Percentiles rank a stretch among this genome's conserved stretches.
Evolutionary conservation across 768 basidiomycete genomes (phyloP).

Genomic region (Podaxis sp.): DNA sequence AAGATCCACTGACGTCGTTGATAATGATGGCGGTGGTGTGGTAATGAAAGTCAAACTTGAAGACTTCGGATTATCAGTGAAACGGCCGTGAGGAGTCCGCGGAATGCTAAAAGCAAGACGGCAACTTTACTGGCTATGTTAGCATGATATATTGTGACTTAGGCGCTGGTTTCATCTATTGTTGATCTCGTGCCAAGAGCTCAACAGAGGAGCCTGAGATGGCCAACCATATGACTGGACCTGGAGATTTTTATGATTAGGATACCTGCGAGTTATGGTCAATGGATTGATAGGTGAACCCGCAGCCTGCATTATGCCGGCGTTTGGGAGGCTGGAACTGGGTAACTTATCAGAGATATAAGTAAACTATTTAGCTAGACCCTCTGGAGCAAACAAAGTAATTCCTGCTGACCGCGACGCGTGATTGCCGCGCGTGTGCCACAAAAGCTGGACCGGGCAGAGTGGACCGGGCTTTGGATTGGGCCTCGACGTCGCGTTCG

Average conservation of each 20-base stretch:
- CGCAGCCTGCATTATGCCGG: too few relatives aligned
- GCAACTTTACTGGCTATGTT: too few relatives aligned
- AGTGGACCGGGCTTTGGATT: background rate
- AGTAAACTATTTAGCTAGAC: background rate
- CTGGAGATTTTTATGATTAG: too few relatives aligned
- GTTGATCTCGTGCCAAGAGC: too few relatives aligned
- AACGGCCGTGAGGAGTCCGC: background rate
- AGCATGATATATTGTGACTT: too few relatives aligned
- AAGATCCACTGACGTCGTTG: background rate
- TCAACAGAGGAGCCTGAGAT: too few relatives aligned
- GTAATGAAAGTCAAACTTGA: background rate
- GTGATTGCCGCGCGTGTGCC: constrained; percentile 7
- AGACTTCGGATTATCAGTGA: too few relatives aligned
- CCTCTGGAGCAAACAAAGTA: background rate
- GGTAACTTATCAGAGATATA: background rate
- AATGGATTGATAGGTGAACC: too few relatives aligned
- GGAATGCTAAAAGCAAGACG: background rate
- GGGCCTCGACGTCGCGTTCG: background rate
- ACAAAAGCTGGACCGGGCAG: background rate
- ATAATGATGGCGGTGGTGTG: background rate
- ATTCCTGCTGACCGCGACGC: background rate
- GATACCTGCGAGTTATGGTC: too few relatives aligned
- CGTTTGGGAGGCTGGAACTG: too few relatives aligned
- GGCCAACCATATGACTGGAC: too few relatives aligned
- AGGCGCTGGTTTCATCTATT: too few relatives aligned